Evolutionary conservation across 2,329 filamentous ascomycete genomes (phyloP).

Genomic region (Fusarium dimerum): DNA sequence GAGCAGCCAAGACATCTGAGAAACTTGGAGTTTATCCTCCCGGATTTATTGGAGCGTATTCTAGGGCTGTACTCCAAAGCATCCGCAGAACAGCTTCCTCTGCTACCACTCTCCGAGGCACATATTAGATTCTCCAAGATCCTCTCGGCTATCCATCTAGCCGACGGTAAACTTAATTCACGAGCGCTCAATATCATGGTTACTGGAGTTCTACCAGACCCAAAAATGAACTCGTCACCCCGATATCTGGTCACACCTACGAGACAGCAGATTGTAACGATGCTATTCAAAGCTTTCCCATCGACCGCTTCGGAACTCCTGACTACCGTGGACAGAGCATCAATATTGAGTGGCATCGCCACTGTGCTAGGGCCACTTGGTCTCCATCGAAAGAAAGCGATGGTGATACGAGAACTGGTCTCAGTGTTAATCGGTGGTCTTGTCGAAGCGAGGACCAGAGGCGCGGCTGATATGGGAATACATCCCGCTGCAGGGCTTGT

Average conservation of each 20-base stretch:
- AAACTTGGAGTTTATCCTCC: conserved; percentile 60
- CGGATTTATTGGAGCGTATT: conserved; percentile 75
- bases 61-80: conserved; percentile 72
- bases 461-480: conserved; percentile 93
- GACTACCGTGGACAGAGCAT: conserved; percentile 72
- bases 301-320: conserved; percentile 65
- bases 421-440: conserved; percentile 80
- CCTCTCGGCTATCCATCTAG: conserved; percentile 65
- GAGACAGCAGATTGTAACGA: conserved; percentile 64
- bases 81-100: conserved; percentile 69
- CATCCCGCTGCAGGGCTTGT: conserved; percentile 89
- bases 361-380: conserved; percentile 81
- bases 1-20: conserved; percentile 55
- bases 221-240: conserved; percentile 52
- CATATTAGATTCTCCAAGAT: conserved; percentile 73
- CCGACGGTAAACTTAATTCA: conserved; percentile 62
- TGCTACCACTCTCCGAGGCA: conserved; percentile 70
- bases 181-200: conserved; percentile 66
- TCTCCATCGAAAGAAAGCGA: conserved; percentile 84
- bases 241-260: conserved; percentile 57
- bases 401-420: conserved; percentile 84
- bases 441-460: conserved; percentile 86
- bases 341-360: conserved; percentile 82
- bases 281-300: conserved; percentile 71
- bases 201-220: conserved; percentile 56